These are phyloP conservation scores for Solanum virginianum DNA, from an alignment of 257 asterid genomes.

Conservation along the genomic window DNA sequence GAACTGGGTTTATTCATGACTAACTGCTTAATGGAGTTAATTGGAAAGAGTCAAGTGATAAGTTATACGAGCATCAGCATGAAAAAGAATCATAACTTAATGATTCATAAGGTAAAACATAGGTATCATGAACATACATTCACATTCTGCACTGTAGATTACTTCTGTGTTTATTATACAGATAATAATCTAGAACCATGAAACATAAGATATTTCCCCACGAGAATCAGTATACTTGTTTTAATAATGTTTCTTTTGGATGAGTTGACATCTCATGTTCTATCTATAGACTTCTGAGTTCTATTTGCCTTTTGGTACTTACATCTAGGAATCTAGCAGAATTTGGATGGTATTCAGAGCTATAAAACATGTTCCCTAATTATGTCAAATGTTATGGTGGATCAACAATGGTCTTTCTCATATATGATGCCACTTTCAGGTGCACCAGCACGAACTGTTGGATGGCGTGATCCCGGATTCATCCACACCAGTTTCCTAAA, in stretches of 20 bases:
- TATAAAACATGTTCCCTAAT: neutral
- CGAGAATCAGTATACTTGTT: neutral
- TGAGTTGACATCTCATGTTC: neutral
- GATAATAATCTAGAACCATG: neutral
- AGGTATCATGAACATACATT: neutral
- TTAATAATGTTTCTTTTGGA: neutral
- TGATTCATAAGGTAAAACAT: neutral
- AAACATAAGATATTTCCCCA: neutral
- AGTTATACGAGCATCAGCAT: neutral
- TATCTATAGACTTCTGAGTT: neutral
- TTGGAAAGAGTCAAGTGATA: neutral
- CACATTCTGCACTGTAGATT: neutral
- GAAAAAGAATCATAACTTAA: neutral
- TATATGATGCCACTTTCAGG: conserved; percentile 28
- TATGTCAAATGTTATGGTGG: neutral
- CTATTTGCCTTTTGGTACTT: neutral
- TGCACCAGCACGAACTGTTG: conserved; percentile 62
- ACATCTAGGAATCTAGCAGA: neutral
- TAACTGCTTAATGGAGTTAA: neutral
- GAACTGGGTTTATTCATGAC: neutral
- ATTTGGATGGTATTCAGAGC: neutral
- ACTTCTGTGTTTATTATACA: neutral
- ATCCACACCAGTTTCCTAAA: conserved; percentile 43
- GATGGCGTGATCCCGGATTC: conserved; percentile 63
- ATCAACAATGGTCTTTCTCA: neutral